A percentile compares a stretch with the other conserved stretches of the same genome.
These are phyloP conservation scores for Pythium periplocum DNA, from an alignment of 352 stramenopile genomes.

Conservation along the genomic window DNA sequence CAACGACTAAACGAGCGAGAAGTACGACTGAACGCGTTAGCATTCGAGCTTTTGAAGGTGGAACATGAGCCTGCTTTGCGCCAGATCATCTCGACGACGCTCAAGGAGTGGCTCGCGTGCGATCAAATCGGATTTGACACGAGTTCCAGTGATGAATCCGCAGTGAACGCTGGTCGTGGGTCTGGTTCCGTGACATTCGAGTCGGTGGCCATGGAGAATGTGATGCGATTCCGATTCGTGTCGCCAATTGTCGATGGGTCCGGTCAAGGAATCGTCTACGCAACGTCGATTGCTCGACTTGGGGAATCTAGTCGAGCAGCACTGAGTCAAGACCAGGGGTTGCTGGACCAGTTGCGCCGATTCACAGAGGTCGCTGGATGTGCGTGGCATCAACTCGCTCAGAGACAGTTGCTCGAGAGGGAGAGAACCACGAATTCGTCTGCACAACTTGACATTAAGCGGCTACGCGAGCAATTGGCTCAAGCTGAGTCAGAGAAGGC, in stretches of 20 bases:
- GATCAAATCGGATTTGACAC: constrained; percentile 8
- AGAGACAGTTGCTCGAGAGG: background rate
- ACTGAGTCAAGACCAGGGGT: too few relatives aligned
- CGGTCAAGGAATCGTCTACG: background rate
- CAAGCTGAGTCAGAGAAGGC: background rate
- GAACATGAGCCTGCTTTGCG: constrained; percentile 6
- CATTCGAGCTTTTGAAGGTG: background rate
- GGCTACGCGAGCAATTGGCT: constrained; percentile 1
- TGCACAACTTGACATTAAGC: background rate
- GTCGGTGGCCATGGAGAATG: background rate
- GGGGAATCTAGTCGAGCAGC: background rate
- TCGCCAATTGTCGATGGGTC: background rate
- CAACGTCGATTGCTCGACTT: background rate
- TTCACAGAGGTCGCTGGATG: background rate
- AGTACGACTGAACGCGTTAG: constrained; percentile 4
- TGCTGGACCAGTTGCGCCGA: too few relatives aligned
- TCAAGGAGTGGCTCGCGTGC: constrained; percentile 9
- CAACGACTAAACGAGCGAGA: background rate
- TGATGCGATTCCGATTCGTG: background rate
- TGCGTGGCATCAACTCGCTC: background rate
- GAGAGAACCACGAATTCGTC: background rate
- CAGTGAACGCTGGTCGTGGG: background rate
- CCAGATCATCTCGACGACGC: constrained; percentile 2
- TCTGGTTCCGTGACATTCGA: background rate
- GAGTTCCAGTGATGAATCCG: background rate